Percentiles rank a stretch among this genome's conserved stretches.
These are phyloP conservation scores for Echeveria elegans DNA, from an alignment of 164 flowering plant genomes.

Conservation along the genomic window DNA sequence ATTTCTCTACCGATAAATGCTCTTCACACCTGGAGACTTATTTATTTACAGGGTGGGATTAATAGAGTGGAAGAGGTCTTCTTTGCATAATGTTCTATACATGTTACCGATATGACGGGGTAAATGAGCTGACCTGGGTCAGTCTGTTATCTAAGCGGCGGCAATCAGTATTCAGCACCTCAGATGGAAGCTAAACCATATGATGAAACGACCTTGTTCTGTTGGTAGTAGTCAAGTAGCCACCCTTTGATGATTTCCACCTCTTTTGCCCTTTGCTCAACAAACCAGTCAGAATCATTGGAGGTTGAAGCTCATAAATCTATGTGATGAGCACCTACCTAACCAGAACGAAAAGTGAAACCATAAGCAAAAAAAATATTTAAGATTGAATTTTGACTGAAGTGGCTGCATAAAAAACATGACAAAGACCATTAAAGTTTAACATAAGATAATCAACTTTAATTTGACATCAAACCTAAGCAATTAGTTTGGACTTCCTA, in stretches of 20 bases:
- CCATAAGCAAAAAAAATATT: not conserved
- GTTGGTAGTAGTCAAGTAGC: conserved; percentile 34
- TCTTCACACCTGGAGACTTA: not conserved
- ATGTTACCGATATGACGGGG: not conserved
- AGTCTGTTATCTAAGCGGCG: not conserved
- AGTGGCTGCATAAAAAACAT: not conserved
- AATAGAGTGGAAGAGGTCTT: not conserved
- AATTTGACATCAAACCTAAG: not conserved
- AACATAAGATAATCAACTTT: too few relatives aligned
- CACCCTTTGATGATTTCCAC: conserved; percentile 52
- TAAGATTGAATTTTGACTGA: not conserved
- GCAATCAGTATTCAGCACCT: not conserved
- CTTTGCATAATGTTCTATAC: not conserved
- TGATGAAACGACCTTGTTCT: conserved; percentile 17
- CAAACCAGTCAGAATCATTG: conserved; percentile 73
- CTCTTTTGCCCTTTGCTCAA: conserved; percentile 58
- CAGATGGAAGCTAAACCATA: not conserved
- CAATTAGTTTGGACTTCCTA: conserved; percentile 33
- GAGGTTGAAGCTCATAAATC: conserved; percentile 66
- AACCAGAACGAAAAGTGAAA: not conserved
- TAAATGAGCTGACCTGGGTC: not conserved
- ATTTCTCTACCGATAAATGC: not conserved
- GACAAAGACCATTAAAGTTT: too few relatives aligned
- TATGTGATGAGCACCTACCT: conserved; percentile 97
- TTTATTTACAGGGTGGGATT: not conserved